A percentile compares a stretch with the other conserved stretches of the same genome.
Evolutionary conservation across 2,329 filamentous ascomycete species (phyloP).

Genomic region (Exophiala bonariae): DNA sequence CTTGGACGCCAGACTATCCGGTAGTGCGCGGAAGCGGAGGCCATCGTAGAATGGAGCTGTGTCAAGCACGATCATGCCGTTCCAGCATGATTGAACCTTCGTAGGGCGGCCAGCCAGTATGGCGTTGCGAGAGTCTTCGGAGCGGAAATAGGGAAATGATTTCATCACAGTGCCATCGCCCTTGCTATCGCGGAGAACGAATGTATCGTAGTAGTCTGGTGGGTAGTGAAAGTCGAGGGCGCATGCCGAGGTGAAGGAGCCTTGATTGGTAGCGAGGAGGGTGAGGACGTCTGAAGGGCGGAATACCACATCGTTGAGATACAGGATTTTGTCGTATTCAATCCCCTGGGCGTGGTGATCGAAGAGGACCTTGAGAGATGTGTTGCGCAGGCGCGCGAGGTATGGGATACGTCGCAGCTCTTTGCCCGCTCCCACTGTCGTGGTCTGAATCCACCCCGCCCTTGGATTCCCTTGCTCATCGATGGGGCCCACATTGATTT

Average conservation of each 20-base stretch:
- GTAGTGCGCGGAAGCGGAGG: constrained; percentile 63
- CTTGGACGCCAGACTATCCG: constrained; percentile 57
- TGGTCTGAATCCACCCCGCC: constrained; percentile 59
- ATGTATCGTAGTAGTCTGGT: constrained; percentile 72
- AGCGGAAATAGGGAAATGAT: constrained; percentile 66
- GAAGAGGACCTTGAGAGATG: constrained; percentile 58
- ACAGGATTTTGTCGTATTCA: constrained; percentile 60
- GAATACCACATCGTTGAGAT: constrained; percentile 53
- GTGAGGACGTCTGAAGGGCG: constrained; percentile 54
- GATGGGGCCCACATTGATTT: constrained; percentile 47
- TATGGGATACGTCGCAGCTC: constrained; percentile 69
- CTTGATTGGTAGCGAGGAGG: constrained; percentile 59
- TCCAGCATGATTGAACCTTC: constrained; percentile 66
- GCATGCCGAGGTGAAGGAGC: constrained; percentile 67
- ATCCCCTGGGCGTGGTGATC: constrained; percentile 52
- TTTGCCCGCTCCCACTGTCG: constrained; percentile 38
- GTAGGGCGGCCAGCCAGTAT: constrained; percentile 56
- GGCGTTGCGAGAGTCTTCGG: constrained; percentile 50
- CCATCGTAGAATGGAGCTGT: constrained; percentile 56
- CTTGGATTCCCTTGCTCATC: constrained; percentile 37
- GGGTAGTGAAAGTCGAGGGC: constrained; percentile 67
- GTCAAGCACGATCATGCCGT: constrained; percentile 56
- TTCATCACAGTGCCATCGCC: constrained; percentile 64
- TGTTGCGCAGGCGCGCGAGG: constrained; percentile 64
- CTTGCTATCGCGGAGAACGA: constrained; percentile 67